These are phyloP conservation scores for Fragaria vesca DNA, from an alignment of 306 rosid species.

Conservation along the genomic window DNA sequence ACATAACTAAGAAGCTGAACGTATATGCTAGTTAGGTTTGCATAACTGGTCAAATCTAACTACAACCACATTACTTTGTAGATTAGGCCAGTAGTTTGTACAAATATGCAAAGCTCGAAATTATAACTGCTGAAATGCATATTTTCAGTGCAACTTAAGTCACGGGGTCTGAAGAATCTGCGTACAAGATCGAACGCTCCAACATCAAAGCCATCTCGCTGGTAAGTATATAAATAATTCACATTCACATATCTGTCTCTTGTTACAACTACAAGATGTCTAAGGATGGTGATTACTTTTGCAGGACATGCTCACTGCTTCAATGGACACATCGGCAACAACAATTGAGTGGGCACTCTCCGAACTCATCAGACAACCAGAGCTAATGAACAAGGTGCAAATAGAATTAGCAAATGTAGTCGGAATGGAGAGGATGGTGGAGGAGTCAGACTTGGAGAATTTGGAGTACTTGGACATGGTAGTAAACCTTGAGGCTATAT, in stretches of 20 bases:
- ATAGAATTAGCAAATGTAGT: neutral
- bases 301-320: neutral
- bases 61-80: too few species aligned
- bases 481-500: neutral
- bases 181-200: neutral
- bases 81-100: too few species aligned
- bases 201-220: neutral
- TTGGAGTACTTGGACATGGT: neutral
- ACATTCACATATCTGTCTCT: too few species aligned
- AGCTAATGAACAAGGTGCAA: neutral
- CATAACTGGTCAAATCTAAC: too few species aligned
- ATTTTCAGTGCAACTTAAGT: neutral
- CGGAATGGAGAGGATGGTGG: neutral
- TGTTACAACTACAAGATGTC: too few species aligned
- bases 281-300: too few species aligned
- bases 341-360: neutral
- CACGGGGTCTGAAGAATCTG: neutral
- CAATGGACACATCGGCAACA: neutral
- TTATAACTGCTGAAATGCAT: too few species aligned
- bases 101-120: too few species aligned
- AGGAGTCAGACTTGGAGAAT: neutral
- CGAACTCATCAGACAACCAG: neutral
- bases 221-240: neutral
- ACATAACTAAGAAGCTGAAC: too few species aligned
- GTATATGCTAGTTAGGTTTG: too few species aligned